A percentile compares a stretch with the other conserved stretches of the same genome.
Evolutionary conservation across 1,139 yeast genomes (phyloP).

Genomic region (Wickerhamomyces sp.): DNA sequence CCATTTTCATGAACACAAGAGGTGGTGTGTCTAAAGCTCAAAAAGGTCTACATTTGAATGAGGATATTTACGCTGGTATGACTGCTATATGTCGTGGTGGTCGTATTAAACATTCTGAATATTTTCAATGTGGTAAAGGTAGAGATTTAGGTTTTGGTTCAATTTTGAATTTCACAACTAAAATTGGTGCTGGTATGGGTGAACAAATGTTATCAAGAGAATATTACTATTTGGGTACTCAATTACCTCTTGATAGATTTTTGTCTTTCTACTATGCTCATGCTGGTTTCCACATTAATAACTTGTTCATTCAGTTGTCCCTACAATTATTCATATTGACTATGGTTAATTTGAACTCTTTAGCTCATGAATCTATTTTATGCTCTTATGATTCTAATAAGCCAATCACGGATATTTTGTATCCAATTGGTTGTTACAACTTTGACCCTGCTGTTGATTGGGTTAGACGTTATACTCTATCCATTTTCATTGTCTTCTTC

Average conservation of each 20-base stretch:
- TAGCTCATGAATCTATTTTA: conserved; percentile 84
- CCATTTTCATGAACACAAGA: conserved; percentile 92
- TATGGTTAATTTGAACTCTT: conserved; percentile 82
- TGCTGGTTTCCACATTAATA: conserved; percentile 98
- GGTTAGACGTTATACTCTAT: conserved; percentile 95
- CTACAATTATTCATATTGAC: conserved; percentile 91
- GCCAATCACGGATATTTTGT: conserved; percentile 81
- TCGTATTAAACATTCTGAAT: conserved; percentile 97
- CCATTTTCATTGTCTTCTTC: conserved; percentile 97
- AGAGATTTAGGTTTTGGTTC: conserved; percentile 99
- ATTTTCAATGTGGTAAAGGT: conserved; percentile 99
- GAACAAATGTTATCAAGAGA: conserved; percentile 99
- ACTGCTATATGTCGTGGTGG: conserved; percentile 97
- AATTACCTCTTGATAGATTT: conserved; percentile 94
- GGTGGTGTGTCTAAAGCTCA: conserved; percentile 99
- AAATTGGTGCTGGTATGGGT: conserved; percentile 99
- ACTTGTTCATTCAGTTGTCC: conserved; percentile 91
- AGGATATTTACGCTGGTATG: conserved; percentile 99
- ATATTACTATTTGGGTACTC: conserved; percentile 95
- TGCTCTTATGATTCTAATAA: conserved; percentile 80
- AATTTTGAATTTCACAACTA: conserved; percentile 95
- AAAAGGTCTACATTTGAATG: conserved; percentile 96
- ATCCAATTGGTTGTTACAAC: conserved; percentile 94
- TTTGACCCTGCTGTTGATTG: conserved; percentile 88
- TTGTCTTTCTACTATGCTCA: conserved; percentile 97